phyloP scores from a whole-genome alignment of 2,329 filamentous ascomycete species.

The Diaporthe helianthi region DNA sequence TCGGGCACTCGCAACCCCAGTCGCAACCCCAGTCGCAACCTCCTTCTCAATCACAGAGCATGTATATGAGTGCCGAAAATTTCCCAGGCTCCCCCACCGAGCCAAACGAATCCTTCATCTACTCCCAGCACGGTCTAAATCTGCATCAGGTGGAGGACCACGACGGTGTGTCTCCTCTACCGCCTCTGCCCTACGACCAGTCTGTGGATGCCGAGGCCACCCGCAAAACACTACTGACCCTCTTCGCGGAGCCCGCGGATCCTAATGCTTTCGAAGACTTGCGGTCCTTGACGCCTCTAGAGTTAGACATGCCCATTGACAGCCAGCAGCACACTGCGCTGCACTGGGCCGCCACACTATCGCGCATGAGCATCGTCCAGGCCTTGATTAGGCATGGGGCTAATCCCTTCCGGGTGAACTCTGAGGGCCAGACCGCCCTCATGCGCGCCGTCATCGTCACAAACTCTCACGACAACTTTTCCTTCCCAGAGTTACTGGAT shows the following conservation, averaged over 20 bases:
- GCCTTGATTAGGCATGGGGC: constrained; percentile 84
- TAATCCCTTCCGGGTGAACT: constrained; percentile 86
- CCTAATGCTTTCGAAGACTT: constrained; percentile 78
- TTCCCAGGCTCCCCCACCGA: constrained; percentile 79
- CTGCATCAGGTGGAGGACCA: constrained; percentile 50
- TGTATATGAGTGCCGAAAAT: constrained; percentile 56
- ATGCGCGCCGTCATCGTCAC: constrained; percentile 93
- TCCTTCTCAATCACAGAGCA: constrained; percentile 44
- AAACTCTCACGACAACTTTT: constrained; percentile 90
- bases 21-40: constrained; percentile 1
- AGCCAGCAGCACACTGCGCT: constrained; percentile 87
- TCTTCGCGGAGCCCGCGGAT: constrained; percentile 77
- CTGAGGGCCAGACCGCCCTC: constrained; percentile 87
- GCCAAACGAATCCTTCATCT: constrained; percentile 80
- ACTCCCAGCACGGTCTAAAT: constrained; percentile 59
- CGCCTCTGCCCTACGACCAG: constrained; percentile 68
- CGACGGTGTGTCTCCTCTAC: constrained; percentile 65
- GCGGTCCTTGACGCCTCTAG: constrained; percentile 74
- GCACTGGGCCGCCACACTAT: constrained; percentile 95
- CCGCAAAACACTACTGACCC: constrained; percentile 79
- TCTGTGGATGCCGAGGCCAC: constrained; percentile 77
- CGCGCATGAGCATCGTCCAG: constrained; percentile 81
- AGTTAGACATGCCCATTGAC: constrained; percentile 93
- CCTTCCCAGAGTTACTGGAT: constrained; percentile 89
- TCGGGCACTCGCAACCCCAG: constrained; percentile 49